These are phyloP conservation scores for Limnanthes douglasii DNA, from an alignment of 345 rosid species.

Conservation along the genomic window DNA sequence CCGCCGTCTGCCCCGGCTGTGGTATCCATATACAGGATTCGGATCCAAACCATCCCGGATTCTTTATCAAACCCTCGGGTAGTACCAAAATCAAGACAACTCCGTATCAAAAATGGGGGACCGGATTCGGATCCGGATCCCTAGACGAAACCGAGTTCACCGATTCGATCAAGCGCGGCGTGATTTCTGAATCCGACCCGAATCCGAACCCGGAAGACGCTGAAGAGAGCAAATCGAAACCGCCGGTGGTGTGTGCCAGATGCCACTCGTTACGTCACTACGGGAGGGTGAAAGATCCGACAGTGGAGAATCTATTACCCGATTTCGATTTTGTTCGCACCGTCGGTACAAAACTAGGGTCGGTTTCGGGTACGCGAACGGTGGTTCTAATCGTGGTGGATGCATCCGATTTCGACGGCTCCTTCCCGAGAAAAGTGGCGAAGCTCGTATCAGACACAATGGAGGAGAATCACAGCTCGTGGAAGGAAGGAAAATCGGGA, in stretches of 20 bases:
- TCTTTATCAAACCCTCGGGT: constrained; percentile 38
- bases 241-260: constrained; percentile 68
- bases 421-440: constrained; percentile 72
- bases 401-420: constrained; percentile 83
- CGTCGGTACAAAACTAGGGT: constrained; percentile 55
- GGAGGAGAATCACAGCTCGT: constrained; percentile 51
- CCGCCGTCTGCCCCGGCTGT: constrained; percentile 77
- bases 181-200: constrained; percentile 16
- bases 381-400: constrained; percentile 81
- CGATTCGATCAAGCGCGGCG: constrained; percentile 42
- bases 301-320: constrained; percentile 74
- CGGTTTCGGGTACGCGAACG: constrained; percentile 51
- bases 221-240: constrained; percentile 1
- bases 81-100: constrained; percentile 15
- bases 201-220: too few species aligned
- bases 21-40: constrained; percentile 77
- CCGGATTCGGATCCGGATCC: constrained; percentile 33
- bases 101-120: constrained; percentile 9
- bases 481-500: constrained; percentile 83
- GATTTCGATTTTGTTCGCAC: constrained; percentile 87
- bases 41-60: constrained; percentile 61
- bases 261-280: constrained; percentile 87
- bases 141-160: constrained; percentile 51
- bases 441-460: constrained; percentile 50
- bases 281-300: constrained; percentile 74